These are phyloP conservation scores for Beauveria sp. DNA, from an alignment of 2,329 filamentous ascomycete genomes.

Conservation along the genomic window DNA sequence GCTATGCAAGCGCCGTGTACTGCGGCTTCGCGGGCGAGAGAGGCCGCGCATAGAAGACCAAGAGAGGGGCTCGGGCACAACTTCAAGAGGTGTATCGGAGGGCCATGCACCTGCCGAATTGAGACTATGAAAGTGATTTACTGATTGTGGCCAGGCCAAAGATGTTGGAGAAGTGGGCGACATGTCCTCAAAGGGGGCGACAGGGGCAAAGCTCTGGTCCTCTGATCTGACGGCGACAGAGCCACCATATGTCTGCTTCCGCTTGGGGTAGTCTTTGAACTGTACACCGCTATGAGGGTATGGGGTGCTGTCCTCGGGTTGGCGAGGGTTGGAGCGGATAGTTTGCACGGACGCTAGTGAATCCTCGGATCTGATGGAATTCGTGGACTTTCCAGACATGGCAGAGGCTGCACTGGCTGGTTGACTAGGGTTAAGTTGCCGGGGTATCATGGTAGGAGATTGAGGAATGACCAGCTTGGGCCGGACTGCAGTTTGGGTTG, in stretches of 20 bases:
- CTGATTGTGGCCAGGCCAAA: slow-evolving; percentile 14
- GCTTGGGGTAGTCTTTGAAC: slow-evolving; percentile 13
- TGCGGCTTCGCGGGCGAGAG: neutral
- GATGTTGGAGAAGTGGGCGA: slow-evolving; percentile 13
- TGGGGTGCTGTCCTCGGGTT: slow-evolving; percentile 24
- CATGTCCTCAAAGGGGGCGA: slow-evolving; percentile 16
- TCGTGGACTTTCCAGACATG: slow-evolving; percentile 16
- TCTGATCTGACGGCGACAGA: slow-evolving; percentile 2
- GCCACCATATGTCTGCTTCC: slow-evolving; percentile 15
- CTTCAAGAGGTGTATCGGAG: neutral
- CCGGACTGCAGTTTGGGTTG: slow-evolving; percentile 14
- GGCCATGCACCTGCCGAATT: neutral
- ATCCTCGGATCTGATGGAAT: slow-evolving; percentile 11
- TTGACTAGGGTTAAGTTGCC: neutral
- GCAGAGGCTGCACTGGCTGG: slow-evolving; percentile 9
- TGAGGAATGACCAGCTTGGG: slow-evolving; percentile 24
- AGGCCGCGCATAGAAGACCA: neutral
- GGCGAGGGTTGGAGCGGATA: slow-evolving; percentile 20
- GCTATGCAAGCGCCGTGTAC: neutral
- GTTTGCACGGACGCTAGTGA: slow-evolving; percentile 19
- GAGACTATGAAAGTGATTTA: neutral
- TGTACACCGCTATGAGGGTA: slow-evolving; percentile 18
- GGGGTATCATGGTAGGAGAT: slow-evolving; percentile 13
- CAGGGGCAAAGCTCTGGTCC: neutral
- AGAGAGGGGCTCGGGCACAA: neutral